These are phyloP conservation scores for Paramecium biaurelia DNA, from an alignment of 73 alveolate genomes.

Conservation along the genomic window DNA sequence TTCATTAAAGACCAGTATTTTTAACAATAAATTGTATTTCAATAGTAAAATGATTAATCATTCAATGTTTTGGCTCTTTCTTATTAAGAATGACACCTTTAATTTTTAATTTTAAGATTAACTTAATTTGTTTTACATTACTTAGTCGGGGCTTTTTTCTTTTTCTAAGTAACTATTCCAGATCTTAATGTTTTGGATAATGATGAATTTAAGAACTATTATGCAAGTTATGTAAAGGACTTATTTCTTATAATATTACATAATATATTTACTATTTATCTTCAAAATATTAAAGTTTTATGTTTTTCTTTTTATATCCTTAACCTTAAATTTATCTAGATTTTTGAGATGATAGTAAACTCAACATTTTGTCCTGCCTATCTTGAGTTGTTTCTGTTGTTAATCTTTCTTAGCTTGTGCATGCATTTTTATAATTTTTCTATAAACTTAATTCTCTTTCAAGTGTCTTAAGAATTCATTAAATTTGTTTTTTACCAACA, in stretches of 20 bases:
- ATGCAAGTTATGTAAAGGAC: background rate
- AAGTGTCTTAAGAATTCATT: background rate
- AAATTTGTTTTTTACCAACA: background rate
- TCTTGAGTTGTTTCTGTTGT: background rate
- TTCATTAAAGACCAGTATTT: background rate
- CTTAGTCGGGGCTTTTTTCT: background rate
- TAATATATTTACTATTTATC: background rate
- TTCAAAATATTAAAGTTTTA: background rate
- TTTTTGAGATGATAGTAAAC: background rate
- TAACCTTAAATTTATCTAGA: background rate
- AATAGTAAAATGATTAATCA: conserved; percentile 11
- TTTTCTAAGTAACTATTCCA: background rate
- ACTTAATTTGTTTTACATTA: background rate
- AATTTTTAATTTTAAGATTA: background rate
- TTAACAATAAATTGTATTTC: background rate
- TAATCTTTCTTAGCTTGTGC: background rate
- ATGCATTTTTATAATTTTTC: background rate
- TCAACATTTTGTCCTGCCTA: background rate
- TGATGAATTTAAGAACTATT: background rate
- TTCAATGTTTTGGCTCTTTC: background rate
- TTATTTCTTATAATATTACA: background rate
- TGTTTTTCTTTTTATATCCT: background rate
- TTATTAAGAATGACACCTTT: background rate
- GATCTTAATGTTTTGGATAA: background rate
- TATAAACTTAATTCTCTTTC: background rate